Conservation (phyloP, 2,329 filamentous ascomycete genomes). For the Lomentospora prolificans region DNA sequence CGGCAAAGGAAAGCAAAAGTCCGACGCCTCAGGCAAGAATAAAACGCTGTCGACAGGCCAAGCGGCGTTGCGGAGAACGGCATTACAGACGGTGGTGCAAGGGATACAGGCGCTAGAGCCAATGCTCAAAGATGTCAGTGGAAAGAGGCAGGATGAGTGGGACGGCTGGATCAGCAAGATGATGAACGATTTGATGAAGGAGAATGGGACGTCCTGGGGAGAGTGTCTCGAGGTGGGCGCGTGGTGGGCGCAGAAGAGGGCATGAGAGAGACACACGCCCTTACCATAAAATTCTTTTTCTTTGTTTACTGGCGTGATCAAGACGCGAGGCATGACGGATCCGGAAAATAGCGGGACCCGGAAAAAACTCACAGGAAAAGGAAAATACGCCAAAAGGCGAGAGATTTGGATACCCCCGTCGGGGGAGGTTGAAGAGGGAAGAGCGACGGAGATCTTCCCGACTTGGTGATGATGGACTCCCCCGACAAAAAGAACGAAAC, state of each 20-base stretch:
- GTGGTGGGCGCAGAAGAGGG: constrained; percentile 73
- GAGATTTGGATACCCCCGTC: no score
- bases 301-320: not conserved
- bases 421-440: no score
- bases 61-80: constrained; percentile 63
- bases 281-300: no score
- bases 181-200: constrained; percentile 73
- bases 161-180: constrained; percentile 80
- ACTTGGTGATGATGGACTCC: not conserved
- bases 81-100: constrained; percentile 71
- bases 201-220: constrained; percentile 68
- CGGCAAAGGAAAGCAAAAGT: constrained; percentile 29
- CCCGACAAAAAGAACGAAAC: not conserved
- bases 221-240: constrained; percentile 82
- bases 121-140: constrained; percentile 68
- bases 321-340: not conserved
- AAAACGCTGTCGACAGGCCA: constrained; percentile 57
- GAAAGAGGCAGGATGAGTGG: constrained; percentile 88
- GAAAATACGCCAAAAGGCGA: no score
- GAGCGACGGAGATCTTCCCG: no score
- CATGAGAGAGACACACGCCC: no score
- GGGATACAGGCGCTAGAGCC: constrained; percentile 81
- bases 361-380: no score
- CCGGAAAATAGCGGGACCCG: no score
- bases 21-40: constrained; percentile 26